A percentile compares a stretch with the other conserved stretches of the same genome.
These are phyloP conservation scores for Mycena pura DNA, from an alignment of 768 basidiomycete species.

Conservation along the genomic window DNA sequence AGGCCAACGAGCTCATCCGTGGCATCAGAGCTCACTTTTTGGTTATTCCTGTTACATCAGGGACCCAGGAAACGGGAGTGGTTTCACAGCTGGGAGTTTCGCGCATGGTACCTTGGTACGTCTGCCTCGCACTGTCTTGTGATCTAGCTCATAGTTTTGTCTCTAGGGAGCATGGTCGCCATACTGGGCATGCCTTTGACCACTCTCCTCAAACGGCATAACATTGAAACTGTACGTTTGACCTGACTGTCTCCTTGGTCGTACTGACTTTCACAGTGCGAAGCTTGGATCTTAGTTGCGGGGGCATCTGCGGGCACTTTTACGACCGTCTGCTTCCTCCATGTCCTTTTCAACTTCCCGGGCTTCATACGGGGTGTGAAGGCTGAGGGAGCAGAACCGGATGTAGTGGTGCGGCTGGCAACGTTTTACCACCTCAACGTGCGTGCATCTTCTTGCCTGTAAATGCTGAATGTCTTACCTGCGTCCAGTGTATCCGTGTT, in stretches of 20 bases:
- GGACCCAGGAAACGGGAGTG: slow-evolving; percentile 73
- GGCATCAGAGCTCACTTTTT: slow-evolving; percentile 73
- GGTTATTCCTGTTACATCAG: slow-evolving; percentile 84
- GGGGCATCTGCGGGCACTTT: slow-evolving; percentile 70
- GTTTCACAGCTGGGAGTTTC: slow-evolving; percentile 84
- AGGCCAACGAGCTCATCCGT: not conserved
- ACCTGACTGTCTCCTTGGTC: slow-evolving; percentile 2
- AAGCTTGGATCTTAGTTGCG: slow-evolving; percentile 78
- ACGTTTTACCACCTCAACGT: slow-evolving; percentile 85
- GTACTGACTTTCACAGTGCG: slow-evolving; percentile 52
- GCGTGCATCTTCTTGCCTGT: slow-evolving; percentile 32
- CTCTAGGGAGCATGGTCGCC: slow-evolving; percentile 65
- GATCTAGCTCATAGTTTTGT: slow-evolving; percentile 18
- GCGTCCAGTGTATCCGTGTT: slow-evolving; percentile 66
- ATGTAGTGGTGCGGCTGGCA: slow-evolving; percentile 73
- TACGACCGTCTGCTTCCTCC: slow-evolving; percentile 75
- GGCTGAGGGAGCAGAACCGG: slow-evolving; percentile 74
- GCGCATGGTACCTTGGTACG: slow-evolving; percentile 72
- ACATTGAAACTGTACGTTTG: slow-evolving; percentile 61
- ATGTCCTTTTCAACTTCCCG: slow-evolving; percentile 75
- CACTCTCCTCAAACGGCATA: slow-evolving; percentile 60
- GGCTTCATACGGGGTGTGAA: slow-evolving; percentile 73
- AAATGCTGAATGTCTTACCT: not conserved
- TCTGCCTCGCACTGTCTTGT: slow-evolving; percentile 7
- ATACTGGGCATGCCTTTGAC: slow-evolving; percentile 78